Percentiles rank a stretch among this genome's conserved stretches.
Evolutionary conservation across 2,329 filamentous ascomycete genomes (phyloP).

Genomic region (Fonsecaea multimorphosa): DNA sequence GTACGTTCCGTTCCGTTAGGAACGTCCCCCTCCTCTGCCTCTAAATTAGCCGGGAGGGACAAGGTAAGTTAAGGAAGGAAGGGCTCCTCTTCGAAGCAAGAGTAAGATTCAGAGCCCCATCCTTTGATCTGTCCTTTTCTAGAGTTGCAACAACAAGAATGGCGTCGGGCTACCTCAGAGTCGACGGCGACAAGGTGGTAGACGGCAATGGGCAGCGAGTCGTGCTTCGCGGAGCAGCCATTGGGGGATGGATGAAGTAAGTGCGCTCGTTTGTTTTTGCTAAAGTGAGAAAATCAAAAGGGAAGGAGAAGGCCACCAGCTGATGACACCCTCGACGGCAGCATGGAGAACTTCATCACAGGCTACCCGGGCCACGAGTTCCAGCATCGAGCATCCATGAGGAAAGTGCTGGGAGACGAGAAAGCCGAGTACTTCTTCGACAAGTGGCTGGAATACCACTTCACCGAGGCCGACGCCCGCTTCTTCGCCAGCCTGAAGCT

Average conservation of each 20-base stretch:
- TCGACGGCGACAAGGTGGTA: conserved; percentile 55
- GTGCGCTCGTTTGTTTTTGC: background rate
- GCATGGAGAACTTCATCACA: conserved; percentile 68
- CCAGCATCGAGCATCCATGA: conserved; percentile 61
- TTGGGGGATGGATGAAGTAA: conserved; percentile 54
- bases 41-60: too few relatives aligned
- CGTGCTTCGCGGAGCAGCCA: conserved; percentile 52
- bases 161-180: conserved; percentile 44
- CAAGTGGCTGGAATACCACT: conserved; percentile 63
- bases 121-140: background rate
- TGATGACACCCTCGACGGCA: background rate
- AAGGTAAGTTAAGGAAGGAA: too few relatives aligned
- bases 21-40: too few relatives aligned
- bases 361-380: conserved; percentile 65
- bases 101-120: background rate
- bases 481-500: conserved; percentile 63
- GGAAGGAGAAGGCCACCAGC: background rate
- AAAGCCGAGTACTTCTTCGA: conserved; percentile 68
- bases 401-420: conserved; percentile 58
- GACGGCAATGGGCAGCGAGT: conserved; percentile 53
- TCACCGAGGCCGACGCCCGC: conserved; percentile 63
- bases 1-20: too few relatives aligned
- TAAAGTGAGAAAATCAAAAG: too few relatives aligned
- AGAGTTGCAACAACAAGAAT: conserved; percentile 10
- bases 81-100: background rate